Evolutionary conservation across 805 yeast genomes (phyloP).

Genomic region (Metschnikowia henanensis): DNA sequence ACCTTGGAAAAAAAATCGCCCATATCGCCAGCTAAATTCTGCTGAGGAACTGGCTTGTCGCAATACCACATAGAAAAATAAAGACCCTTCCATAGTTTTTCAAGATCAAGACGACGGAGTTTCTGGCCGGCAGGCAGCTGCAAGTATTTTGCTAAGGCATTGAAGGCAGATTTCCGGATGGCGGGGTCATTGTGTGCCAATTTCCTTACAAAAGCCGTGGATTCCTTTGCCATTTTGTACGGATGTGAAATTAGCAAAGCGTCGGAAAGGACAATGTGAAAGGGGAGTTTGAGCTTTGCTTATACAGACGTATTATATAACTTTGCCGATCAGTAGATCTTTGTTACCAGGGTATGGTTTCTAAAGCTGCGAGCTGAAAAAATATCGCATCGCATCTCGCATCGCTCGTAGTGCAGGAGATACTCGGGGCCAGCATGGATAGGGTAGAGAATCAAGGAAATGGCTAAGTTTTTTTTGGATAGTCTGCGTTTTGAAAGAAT

Average conservation of each 20-base stretch:
- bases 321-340: no score
- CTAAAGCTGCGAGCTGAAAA: neutral
- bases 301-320: no score
- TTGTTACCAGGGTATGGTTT: no score
- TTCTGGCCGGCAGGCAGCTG: slow-evolving; percentile 38
- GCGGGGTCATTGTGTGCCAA: slow-evolving; percentile 81
- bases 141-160: slow-evolving; percentile 60
- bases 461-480: no score
- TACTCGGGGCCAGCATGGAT: neutral
- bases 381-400: neutral
- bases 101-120: slow-evolving; percentile 54
- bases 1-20: slow-evolving; percentile 54
- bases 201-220: slow-evolving; percentile 68
- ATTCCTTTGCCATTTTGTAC: slow-evolving; percentile 18
- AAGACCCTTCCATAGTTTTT: slow-evolving; percentile 95
- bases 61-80: slow-evolving; percentile 96
- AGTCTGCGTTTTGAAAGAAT: no score
- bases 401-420: neutral
- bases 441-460: no score
- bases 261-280: neutral
- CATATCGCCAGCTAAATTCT: slow-evolving; percentile 70
- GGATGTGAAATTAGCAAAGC: neutral
- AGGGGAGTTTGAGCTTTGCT: no score
- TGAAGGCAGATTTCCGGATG: slow-evolving; percentile 72
- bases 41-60: slow-evolving; percentile 92